These are phyloP conservation scores for Moesziomyces sp. DNA, from an alignment of 1,284 basidiomycete species.

Conservation along the genomic window DNA sequence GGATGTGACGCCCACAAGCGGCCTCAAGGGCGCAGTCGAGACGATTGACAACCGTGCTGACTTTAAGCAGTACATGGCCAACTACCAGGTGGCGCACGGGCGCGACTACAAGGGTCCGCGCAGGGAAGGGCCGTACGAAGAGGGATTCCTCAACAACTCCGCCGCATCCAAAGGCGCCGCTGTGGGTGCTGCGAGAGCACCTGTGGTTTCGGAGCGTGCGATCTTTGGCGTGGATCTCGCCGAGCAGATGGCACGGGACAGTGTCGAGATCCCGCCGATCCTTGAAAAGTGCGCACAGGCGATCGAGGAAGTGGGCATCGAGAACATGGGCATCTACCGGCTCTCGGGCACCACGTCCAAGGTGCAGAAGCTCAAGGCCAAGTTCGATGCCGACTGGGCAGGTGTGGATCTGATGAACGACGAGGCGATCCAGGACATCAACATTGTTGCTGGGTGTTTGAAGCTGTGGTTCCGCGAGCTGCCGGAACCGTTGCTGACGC, in stretches of 20 bases:
- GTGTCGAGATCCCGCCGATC: constrained; percentile 86
- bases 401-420: constrained; percentile 61
- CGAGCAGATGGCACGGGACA: constrained; percentile 89
- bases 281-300: constrained; percentile 89
- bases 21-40: constrained; percentile 87
- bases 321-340: constrained; percentile 90
- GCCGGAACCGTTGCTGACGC: constrained; percentile 91
- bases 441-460: constrained; percentile 89
- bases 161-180: constrained; percentile 8
- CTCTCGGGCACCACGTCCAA: constrained; percentile 91
- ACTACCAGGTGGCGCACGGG: constrained; percentile 85
- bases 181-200: background rate
- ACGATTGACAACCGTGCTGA: constrained; percentile 92
- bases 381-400: constrained; percentile 75
- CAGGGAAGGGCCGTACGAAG: constrained; percentile 68
- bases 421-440: constrained; percentile 80
- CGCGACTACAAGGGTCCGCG: constrained; percentile 70
- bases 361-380: constrained; percentile 83
- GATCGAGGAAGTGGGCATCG: constrained; percentile 80
- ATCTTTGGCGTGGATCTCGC: constrained; percentile 87
- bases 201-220: constrained; percentile 69
- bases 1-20: constrained; percentile 65
- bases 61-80: constrained; percentile 96
- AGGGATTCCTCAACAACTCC: constrained; percentile 60
- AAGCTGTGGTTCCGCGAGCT: constrained; percentile 97